These are phyloP conservation scores for Magnaporthiopsis incrustans DNA, from an alignment of 2,329 filamentous ascomycete genomes.

Conservation along the genomic window DNA sequence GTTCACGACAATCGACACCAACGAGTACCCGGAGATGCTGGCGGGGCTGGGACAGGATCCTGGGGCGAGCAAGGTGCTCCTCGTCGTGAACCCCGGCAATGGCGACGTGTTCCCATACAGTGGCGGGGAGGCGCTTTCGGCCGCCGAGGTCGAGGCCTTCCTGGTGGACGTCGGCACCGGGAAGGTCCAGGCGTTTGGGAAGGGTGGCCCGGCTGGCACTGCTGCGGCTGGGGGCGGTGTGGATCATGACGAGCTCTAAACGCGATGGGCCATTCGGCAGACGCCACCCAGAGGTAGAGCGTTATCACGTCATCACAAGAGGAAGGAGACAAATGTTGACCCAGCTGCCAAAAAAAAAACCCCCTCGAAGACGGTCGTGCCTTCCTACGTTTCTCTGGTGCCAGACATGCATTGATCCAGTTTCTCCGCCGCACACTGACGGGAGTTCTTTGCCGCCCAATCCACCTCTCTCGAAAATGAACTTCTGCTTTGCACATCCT, in stretches of 20 bases:
- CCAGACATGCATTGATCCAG: too few species aligned
- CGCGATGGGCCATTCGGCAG: too few species aligned
- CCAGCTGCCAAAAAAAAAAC: too few species aligned
- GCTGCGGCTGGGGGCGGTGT: neutral
- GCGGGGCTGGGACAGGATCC: constrained; percentile 28
- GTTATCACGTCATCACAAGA: too few species aligned
- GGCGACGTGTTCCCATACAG: constrained; percentile 35
- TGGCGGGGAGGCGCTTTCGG: constrained; percentile 19
- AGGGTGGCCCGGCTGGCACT: neutral
- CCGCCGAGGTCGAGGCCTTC: constrained; percentile 31
- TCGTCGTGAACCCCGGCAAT: constrained; percentile 35
- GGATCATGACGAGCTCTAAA: neutral
- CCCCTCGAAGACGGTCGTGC: too few species aligned
- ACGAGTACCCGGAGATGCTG: constrained; percentile 37
- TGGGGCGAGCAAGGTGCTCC: constrained; percentile 24
- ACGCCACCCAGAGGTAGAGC: too few species aligned
- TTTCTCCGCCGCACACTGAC: too few species aligned
- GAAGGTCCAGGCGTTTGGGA: constrained; percentile 28
- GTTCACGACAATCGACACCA: constrained; percentile 38
- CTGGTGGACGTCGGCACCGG: constrained; percentile 36
- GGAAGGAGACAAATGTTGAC: too few species aligned
- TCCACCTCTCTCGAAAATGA: too few species aligned
- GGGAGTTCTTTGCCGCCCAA: too few species aligned
- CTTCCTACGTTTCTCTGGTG: too few species aligned
- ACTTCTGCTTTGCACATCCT: too few species aligned